These are phyloP conservation scores for Lepidium sativum DNA, from an alignment of 345 rosid species.

Conservation along the genomic window DNA sequence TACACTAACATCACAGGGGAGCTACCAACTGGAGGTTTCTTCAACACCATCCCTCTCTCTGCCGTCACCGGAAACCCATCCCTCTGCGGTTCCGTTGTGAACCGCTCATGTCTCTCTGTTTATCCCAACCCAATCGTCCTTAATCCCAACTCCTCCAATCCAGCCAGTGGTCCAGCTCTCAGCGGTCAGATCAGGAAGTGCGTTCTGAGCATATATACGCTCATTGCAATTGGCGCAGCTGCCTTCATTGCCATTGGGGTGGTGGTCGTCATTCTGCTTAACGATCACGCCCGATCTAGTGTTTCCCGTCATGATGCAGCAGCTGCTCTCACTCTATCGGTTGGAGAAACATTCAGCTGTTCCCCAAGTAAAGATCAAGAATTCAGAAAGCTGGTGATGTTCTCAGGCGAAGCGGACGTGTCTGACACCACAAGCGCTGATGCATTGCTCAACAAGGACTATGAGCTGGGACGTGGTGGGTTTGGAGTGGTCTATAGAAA, in stretches of 20 bases:
- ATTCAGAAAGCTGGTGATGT: slow-evolving; percentile 94
- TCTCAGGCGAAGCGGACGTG: slow-evolving; percentile 76
- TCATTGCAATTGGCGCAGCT: slow-evolving; percentile 93
- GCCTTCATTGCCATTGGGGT: slow-evolving; percentile 80
- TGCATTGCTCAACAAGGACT: slow-evolving; percentile 86
- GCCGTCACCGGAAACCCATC: slow-evolving; percentile 71
- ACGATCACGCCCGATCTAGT: slow-evolving; percentile 62
- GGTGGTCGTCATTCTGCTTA: slow-evolving; percentile 69
- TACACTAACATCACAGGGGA: slow-evolving; percentile 73
- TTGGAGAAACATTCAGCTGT: slow-evolving; percentile 71
- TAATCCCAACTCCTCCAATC: slow-evolving; percentile 70
- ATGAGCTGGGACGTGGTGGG: slow-evolving; percentile 96
- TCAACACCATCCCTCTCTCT: slow-evolving; percentile 71
- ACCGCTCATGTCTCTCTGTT: slow-evolving; percentile 71
- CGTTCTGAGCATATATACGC: slow-evolving; percentile 79
- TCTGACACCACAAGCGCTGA: slow-evolving; percentile 69
- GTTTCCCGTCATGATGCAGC: slow-evolving; percentile 46
- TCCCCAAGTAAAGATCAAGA: slow-evolving; percentile 74
- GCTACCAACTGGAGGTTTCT: slow-evolving; percentile 88
- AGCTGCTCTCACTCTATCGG: slow-evolving; percentile 44
- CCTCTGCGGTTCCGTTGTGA: slow-evolving; percentile 83
- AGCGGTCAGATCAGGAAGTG: slow-evolving; percentile 48
- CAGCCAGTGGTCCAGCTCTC: slow-evolving; percentile 33
- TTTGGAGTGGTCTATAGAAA: slow-evolving; percentile 91
- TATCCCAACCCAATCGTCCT: slow-evolving; percentile 95